These are phyloP conservation scores for Neostapfia colusana DNA, from an alignment of 176 grass and related monocot species.

Conservation along the genomic window DNA sequence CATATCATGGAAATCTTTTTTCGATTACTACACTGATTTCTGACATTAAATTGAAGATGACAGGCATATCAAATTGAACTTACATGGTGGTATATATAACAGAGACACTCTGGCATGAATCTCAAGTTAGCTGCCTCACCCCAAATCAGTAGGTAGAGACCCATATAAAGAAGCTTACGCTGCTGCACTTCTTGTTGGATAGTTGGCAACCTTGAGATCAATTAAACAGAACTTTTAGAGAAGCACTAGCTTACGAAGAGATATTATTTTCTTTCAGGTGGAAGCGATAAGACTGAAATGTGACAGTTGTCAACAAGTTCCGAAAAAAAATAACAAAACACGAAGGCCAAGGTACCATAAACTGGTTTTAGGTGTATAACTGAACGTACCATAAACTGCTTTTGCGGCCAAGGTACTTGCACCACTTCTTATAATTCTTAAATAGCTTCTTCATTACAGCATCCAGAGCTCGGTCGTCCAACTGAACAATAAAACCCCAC, in stretches of 20 bases:
- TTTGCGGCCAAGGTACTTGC: conserved; percentile 80
- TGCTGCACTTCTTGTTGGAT: conserved; percentile 99
- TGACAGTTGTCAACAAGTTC: neutral
- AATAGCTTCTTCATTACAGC: conserved; percentile 82
- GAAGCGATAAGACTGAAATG: neutral
- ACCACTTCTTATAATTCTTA: conserved; percentile 95
- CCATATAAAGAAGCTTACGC: conserved; percentile 96
- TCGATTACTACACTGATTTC: neutral
- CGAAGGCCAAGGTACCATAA: neutral
- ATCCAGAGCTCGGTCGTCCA: conserved; percentile 75
- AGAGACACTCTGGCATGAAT: conserved; percentile 97
- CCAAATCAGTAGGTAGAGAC: conserved; percentile 93
- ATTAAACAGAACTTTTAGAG: neutral
- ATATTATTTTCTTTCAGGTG: neutral
- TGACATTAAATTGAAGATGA: neutral
- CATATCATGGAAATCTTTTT: neutral
- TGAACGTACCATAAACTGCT: conserved; percentile 80
- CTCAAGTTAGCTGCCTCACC: conserved; percentile 97
- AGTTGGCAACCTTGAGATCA: conserved; percentile 73
- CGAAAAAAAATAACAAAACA: neutral
- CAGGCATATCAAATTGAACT: conserved; percentile 21
- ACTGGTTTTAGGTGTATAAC: neutral
- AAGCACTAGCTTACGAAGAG: neutral
- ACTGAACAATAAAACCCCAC: conserved; percentile 36
- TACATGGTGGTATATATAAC: conserved; percentile 99